phyloP scores from a whole-genome alignment of 495 filamentous ascomycete species.

The Penicillium soppii region DNA sequence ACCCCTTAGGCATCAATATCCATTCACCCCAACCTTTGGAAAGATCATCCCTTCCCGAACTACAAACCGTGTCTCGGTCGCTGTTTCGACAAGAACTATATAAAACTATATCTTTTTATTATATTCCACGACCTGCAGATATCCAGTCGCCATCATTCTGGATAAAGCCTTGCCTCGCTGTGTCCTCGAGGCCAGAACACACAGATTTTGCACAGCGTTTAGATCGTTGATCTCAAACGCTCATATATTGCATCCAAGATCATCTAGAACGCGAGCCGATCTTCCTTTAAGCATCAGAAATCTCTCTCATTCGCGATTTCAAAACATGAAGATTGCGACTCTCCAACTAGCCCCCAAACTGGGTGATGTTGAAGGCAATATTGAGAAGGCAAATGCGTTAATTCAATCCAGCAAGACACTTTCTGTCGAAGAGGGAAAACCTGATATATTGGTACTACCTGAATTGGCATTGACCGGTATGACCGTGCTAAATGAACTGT shows the following conservation, averaged over 20 bases:
- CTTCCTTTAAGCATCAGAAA: neutral
- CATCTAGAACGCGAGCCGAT: neutral
- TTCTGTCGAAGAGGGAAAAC: conserved; percentile 10
- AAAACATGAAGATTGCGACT: neutral
- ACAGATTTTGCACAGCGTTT: neutral
- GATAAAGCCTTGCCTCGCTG: neutral
- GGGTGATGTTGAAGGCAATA: neutral
- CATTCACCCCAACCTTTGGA: too few relatives aligned
- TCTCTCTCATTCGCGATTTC: neutral
- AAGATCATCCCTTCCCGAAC: too few relatives aligned
- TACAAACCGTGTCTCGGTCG: too few relatives aligned
- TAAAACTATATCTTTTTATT: too few relatives aligned
- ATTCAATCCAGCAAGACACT: conserved; percentile 46
- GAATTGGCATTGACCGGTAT: conserved; percentile 87
- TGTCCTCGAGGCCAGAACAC: neutral
- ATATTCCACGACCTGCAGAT: too few relatives aligned
- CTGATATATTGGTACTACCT: conserved; percentile 72
- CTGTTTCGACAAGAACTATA: neutral
- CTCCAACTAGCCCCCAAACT: too few relatives aligned
- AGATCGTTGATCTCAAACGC: neutral
- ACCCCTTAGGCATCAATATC: too few relatives aligned
- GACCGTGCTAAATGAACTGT: conserved; percentile 13
- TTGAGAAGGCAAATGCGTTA: conserved; percentile 62
- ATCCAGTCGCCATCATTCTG: neutral
- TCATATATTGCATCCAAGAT: neutral